Base-by-base conservation (phyloP, 768 basidiomycete genomes). In the Aureoboletus auriporus region DNA sequence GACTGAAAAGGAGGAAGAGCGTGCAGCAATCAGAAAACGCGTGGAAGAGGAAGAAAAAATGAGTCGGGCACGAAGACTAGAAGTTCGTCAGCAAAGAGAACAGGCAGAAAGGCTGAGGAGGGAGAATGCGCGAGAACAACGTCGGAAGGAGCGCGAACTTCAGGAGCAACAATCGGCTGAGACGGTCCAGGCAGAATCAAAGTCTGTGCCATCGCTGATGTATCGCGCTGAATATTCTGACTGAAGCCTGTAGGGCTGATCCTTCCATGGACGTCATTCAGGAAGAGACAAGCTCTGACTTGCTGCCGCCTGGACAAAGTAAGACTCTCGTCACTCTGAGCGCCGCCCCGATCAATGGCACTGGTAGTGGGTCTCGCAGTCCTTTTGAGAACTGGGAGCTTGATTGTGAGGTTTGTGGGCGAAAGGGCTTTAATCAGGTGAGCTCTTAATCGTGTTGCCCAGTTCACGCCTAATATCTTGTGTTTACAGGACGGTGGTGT, bases 391-490 rank as follows among this genome's bases (percentile, higher is more conserved):
- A 84, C 49, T 94, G 93, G 93, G 83, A 89, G 48, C 69, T 96
- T 20, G 84, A 89, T 59, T 96, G 93, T 61, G 93, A 95, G 62
- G 75, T 95, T 33, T 96, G 93, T 64, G 75, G 75, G 46, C 78
- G 78, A 51, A 74, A 72, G 23, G 90, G 90, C 8, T 67, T 82
- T 47, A 93, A 93, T 57, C 64, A 84, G 56, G 92, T 91, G 54
- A 51, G 82, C 71, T 43, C 17, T 26, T 46, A 9, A 38, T 30
- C 35, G 2, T 29, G 8, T 35, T 33, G 7, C 13, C 10, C 35
- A 13, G 33, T 10, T n/a, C 17, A 34, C 17, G 34, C 9, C 56
- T 36, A 35, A 58, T 41, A 36, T 40, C 53, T 55, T 44, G 36
- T 27, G 48, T 35, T 31, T 34, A 9, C 51, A 93, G 92, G 89